Percentiles rank a stretch among this genome's conserved stretches.
Conservation (phyloP, 2,329 filamentous ascomycete species). For the Rhinocladiella similis region DNA sequence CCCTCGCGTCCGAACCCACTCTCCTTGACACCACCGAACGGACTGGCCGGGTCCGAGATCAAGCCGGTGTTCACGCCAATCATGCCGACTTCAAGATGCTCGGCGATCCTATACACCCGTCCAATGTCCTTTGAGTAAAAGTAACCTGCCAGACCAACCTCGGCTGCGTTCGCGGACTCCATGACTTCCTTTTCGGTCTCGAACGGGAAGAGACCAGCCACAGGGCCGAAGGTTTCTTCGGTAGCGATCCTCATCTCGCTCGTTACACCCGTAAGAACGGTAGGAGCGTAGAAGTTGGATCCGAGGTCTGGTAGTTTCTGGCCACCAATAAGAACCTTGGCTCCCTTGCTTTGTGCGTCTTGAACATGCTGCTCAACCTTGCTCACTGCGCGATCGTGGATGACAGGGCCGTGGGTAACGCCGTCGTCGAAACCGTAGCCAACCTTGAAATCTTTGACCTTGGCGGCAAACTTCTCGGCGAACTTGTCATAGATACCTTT, state of each 20-base stretch:
- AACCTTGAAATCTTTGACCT: conserved; percentile 52
- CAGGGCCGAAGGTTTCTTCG: conserved; percentile 95
- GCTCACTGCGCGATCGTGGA: conserved; percentile 76
- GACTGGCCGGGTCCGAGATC: conserved; percentile 55
- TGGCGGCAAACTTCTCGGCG: conserved; percentile 54
- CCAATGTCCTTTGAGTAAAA: conserved; percentile 73
- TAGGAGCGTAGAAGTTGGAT: conserved; percentile 84
- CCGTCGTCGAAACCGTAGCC: conserved; percentile 48
- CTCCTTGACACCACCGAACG: conserved; percentile 80
- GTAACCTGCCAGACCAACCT: conserved; percentile 90
- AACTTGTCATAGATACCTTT: conserved; percentile 55
- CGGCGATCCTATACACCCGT: conserved; percentile 60
- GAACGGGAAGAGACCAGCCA: conserved; percentile 87
- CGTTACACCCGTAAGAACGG: conserved; percentile 84
- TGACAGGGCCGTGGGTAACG: conserved; percentile 51
- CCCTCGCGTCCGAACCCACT: conserved; percentile 80
- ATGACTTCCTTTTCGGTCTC: conserved; percentile 87
- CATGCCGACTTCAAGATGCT: conserved; percentile 55
- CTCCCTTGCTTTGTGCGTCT: conserved; percentile 77
- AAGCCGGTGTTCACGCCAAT: conserved; percentile 70
- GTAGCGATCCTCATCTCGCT: conserved; percentile 77
- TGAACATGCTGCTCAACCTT: conserved; percentile 80
- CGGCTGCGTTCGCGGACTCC: conserved; percentile 73
- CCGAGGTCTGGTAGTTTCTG: conserved; percentile 73
- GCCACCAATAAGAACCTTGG: conserved; percentile 72